A percentile compares a stretch with the other conserved stretches of the same genome.
These are phyloP conservation scores for Thelonectria discophora DNA, from an alignment of 2,329 filamentous ascomycete species.

Conservation along the genomic window DNA sequence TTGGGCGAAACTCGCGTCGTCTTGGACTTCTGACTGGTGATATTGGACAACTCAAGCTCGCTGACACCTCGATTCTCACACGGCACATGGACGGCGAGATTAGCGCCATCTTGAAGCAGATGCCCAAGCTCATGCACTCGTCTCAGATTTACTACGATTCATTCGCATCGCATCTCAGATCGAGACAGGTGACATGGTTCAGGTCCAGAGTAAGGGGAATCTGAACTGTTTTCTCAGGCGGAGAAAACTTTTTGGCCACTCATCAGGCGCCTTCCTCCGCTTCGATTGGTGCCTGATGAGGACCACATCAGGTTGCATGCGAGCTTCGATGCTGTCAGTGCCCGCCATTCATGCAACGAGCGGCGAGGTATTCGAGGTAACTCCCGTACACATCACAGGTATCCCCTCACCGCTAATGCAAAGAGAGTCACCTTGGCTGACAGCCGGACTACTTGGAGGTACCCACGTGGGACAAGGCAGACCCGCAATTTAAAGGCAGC, in stretches of 20 bases:
- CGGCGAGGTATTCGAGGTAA: constrained; percentile 1
- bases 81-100: background rate
- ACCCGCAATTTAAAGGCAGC: constrained; percentile 20
- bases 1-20: background rate
- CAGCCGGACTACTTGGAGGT: background rate
- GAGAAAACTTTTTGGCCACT: background rate
- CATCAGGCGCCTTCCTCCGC: background rate
- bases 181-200: background rate
- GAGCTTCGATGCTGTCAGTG: background rate
- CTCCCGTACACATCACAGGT: background rate
- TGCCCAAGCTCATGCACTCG: background rate
- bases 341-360: background rate
- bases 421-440: background rate
- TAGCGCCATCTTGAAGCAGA: background rate
- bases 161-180: background rate
- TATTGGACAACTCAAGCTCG: background rate
- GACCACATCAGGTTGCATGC: constrained; percentile 9
- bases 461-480: background rate
- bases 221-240: background rate
- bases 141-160: background rate
- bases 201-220: constrained; percentile 8
- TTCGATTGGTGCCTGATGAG: constrained; percentile 1
- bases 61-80: background rate
- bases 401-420: background rate
- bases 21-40: background rate